Evolutionary conservation across 2,329 filamentous ascomycete genomes (phyloP), one percentile per base, ranked within the genome.

Genomic region (Cercospora sp.): DNA sequence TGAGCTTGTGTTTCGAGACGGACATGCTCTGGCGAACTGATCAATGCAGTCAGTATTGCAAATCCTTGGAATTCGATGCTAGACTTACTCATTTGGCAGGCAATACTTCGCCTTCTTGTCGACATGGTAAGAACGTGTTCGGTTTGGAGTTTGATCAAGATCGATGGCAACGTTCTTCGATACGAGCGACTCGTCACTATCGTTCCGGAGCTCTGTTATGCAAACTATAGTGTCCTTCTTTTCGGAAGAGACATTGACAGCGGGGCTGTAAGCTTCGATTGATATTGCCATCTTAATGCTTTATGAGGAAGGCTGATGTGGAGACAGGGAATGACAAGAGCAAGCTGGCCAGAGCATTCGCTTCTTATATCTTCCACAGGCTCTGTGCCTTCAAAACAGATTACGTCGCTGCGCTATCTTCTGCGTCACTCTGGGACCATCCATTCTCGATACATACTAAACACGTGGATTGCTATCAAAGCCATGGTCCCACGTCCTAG

Each of bases 1-100:
- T 34, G 26, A 18, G 72, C 69, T 68, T 74, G 73, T n/a, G 53
- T 67, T 51, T 75, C 71, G 12, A 75, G 67, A 13, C 73, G 70
- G 10, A 61, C 28, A 32, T 74, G 73, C 59, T 74, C 72, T 16
- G 49, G 49, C 26, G 49, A 55, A 3, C 49, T 55, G 24, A 24
- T 30, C 13, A 13, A 13, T 0, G 3, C 24, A 12, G 5, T 55
- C 2, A 28, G 21, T 7, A 55, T 55, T 16, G 49, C 7, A 30
- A 16, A 13, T 8, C 3, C 24, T 1, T 28, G 1, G 2, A 6
- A 8, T 30, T 3, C 9, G 49, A 55, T 28, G 3, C 12, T 9
- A 3, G 3, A 13, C 63, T 49, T 65, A 65, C 55, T 65, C 63
- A 16, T 65, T 65, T 40, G 63, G 63, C 16, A 65, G 21, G 21